Percentiles rank a stretch among this genome's conserved stretches.
Conservation (phyloP, 2,329 filamentous ascomycete genomes). For the Penicillium sp. region DNA sequence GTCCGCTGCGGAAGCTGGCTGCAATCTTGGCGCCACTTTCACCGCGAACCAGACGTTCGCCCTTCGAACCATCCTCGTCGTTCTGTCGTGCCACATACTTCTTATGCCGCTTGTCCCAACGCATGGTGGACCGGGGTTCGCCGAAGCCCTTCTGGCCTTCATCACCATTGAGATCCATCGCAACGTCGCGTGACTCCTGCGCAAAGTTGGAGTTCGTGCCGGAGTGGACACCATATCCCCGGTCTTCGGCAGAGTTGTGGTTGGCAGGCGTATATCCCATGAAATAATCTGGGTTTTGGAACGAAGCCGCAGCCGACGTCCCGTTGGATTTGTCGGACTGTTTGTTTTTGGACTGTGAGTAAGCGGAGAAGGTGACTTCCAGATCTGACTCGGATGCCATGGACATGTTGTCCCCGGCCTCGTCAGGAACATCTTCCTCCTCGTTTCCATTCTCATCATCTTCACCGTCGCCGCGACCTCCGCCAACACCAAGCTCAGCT, state of each 20-base stretch:
- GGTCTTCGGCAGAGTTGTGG: conserved; percentile 81
- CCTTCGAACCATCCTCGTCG: conserved; percentile 88
- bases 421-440: conserved; percentile 45
- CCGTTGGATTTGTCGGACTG: conserved; percentile 44
- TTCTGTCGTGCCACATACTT: conserved; percentile 93
- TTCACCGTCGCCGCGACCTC: conserved; percentile 38
- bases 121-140: conserved; percentile 75
- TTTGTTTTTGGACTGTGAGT: conserved; percentile 51
- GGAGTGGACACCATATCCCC: conserved; percentile 89
- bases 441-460: conserved; percentile 40
- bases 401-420: conserved; percentile 55
- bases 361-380: conserved; percentile 71
- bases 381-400: conserved; percentile 66
- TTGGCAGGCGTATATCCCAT: conserved; percentile 92
- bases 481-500: conserved; percentile 29
- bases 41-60: conserved; percentile 76
- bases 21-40: conserved; percentile 97
- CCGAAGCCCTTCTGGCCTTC: conserved; percentile 78
- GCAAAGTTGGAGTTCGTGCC: conserved; percentile 79
- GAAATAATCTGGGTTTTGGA: conserved; percentile 86
- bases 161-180: conserved; percentile 93
- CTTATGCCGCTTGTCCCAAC: conserved; percentile 96
- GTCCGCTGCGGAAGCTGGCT: conserved; percentile 86
- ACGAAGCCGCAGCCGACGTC: conserved; percentile 54
- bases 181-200: conserved; percentile 79